Evolutionary conservation across 306 rosid genomes (phyloP).

Genomic region (barrel medic (Medicago truncatula)): DNA sequence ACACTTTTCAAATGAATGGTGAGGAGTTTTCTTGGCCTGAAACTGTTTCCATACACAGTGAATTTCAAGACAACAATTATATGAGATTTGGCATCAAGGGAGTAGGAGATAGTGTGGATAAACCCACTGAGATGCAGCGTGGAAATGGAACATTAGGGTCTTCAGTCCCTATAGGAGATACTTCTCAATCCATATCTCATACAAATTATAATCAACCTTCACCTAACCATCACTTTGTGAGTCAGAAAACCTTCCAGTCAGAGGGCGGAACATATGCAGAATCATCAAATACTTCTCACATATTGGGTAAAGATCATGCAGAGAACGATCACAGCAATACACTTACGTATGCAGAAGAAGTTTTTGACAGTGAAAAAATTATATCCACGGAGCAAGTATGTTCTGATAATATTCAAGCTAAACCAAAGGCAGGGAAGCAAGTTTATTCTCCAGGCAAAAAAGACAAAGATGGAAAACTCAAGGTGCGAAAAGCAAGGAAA

Average conservation of each 20-base stretch:
- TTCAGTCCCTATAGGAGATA: slow-evolving; percentile 45
- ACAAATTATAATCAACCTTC: slow-evolving; percentile 43
- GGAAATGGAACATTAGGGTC: slow-evolving; percentile 42
- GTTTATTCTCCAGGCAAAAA: slow-evolving; percentile 41
- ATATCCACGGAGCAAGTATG: slow-evolving; percentile 44
- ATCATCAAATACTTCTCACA: slow-evolving; percentile 42
- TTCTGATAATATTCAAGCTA: slow-evolving; percentile 42
- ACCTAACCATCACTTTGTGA: slow-evolving; percentile 41
- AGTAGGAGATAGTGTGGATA: slow-evolving; percentile 42
- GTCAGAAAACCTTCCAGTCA: slow-evolving; percentile 45
- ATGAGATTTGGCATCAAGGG: slow-evolving; percentile 49
- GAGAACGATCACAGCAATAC: slow-evolving; percentile 41
- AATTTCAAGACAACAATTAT: slow-evolving; percentile 42
- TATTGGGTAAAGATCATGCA: slow-evolving; percentile 41
- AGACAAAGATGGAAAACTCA: slow-evolving; percentile 41
- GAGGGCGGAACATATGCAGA: slow-evolving; percentile 44
- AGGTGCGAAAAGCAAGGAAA: slow-evolving; percentile 60
- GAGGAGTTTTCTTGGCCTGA: slow-evolving; percentile 62
- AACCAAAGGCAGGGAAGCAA: slow-evolving; percentile 47
- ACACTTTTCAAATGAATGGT: slow-evolving; percentile 56
- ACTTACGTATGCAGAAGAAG: slow-evolving; percentile 44
- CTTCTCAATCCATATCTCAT: slow-evolving; percentile 42
- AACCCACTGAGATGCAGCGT: slow-evolving; percentile 45
- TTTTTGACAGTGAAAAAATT: slow-evolving; percentile 37
- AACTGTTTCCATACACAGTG: slow-evolving; percentile 42